phyloP scores from a whole-genome alignment of 2,329 filamentous ascomycete genomes.

The Eutypella sp. region DNA sequence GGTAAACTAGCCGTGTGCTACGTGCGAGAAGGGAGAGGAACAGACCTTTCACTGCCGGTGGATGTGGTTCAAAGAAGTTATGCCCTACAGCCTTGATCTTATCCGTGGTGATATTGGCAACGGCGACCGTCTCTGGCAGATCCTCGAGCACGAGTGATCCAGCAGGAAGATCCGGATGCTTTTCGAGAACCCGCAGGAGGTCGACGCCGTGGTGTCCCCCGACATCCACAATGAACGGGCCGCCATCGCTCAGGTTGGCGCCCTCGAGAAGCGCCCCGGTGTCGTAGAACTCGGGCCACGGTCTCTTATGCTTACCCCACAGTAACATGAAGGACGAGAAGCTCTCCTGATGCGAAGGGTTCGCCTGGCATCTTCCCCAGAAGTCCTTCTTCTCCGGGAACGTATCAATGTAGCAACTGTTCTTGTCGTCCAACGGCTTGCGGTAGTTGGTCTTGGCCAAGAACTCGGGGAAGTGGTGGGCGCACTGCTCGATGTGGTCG shows the following conservation, averaged over 20 bases:
- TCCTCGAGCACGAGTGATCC: slow-evolving; percentile 35
- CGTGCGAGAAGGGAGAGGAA: too few species aligned
- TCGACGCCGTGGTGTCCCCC: slow-evolving; percentile 37
- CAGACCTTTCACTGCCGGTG: too few species aligned
- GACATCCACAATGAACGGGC: slow-evolving; percentile 34
- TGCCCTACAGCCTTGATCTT: slow-evolving; percentile 23
- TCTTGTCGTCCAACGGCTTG: slow-evolving; percentile 14
- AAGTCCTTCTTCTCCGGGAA: slow-evolving; percentile 15
- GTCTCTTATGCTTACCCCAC: slow-evolving; percentile 14
- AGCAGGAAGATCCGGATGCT: slow-evolving; percentile 23
- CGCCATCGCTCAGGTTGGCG: slow-evolving; percentile 17
- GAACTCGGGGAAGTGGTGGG: slow-evolving; percentile 14
- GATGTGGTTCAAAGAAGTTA: slow-evolving; percentile 28
- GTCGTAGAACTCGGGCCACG: slow-evolving; percentile 23
- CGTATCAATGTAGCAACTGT: slow-evolving; percentile 15
- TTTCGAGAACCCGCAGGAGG: slow-evolving; percentile 24
- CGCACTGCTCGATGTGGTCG: slow-evolving; percentile 6
- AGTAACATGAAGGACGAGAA: slow-evolving; percentile 21
- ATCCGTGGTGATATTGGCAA: slow-evolving; percentile 5
- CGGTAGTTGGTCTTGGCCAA: slow-evolving; percentile 18
- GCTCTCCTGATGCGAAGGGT: slow-evolving; percentile 12
- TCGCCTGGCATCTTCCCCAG: slow-evolving; percentile 15
- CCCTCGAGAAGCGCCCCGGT: slow-evolving; percentile 17
- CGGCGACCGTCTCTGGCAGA: slow-evolving; percentile 24
- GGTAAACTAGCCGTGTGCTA: too few species aligned